Evolutionary conservation across 495 filamentous ascomycete species (phyloP), one percentile per base, ranked within the genome.

Genomic region (Melanomma pulvis-pyrius): DNA sequence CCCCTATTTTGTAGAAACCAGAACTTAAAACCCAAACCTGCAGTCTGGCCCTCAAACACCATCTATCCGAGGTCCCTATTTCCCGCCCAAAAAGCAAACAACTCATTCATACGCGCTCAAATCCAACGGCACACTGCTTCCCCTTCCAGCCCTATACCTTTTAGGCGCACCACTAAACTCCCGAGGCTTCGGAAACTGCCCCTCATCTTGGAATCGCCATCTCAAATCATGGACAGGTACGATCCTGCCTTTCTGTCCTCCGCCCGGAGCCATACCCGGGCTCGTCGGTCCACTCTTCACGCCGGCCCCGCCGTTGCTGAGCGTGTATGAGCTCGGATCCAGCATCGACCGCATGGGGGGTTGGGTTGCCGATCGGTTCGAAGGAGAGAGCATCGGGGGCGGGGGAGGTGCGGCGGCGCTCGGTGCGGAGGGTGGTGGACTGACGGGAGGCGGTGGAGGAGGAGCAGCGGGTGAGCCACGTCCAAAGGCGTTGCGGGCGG

Each of bases 91-190:
- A 44, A 17, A 44, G 39, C 13, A 44, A 15, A 44, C 9, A 3
- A 34, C 39, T 50, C 48, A 80, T 29, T 73, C 70, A 65, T 77
- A 78, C 12, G 71, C 66, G 63, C 80, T 84, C 73, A 98, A 78
- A 80, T 98, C 91, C 72, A 98, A 82, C 44, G 94, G 94, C 44
- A 98, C 92, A 80, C 90, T 96, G 77, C 92, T 97, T 24, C 91
- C 93, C 74, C 93, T 84, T 9, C 94, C 94, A 26, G 93, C 94
- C 44, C 93, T 82, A 78, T 98, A 98, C 70, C 86, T 84, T 73
- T 90, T 91, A 34, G 79, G 75, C 29, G 81, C 86, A 2, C 90
- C 90, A 8, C 80, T 75, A 73, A 94, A 97, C 1, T 87, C 85
- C 62, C 93, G 82, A 47, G 94, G 93, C 71, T 90, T 93, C 1